phyloP scores from a whole-genome alignment of 108 stramenopile species.

The Nitzschia putrida region DNA sequence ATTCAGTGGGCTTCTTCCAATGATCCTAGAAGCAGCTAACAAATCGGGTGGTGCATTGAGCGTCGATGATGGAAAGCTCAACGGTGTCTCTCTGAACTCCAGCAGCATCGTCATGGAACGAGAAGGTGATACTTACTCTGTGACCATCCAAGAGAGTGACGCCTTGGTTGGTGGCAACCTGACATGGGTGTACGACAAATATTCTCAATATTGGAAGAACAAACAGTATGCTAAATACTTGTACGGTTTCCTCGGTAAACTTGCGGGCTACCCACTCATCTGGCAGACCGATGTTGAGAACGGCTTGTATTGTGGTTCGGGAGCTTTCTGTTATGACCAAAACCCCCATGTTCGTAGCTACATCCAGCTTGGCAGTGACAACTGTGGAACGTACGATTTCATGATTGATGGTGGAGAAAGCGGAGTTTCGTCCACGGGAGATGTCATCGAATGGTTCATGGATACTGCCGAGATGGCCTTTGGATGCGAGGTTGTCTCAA shows the following conservation, averaged over 20 bases:
- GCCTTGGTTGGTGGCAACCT: background rate
- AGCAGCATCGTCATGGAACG: background rate
- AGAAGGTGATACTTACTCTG: background rate
- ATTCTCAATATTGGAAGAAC: background rate
- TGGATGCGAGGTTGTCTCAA: no score
- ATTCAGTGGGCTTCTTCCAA: background rate
- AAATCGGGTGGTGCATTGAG: background rate
- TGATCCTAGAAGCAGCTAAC: background rate
- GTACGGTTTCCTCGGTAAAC: background rate
- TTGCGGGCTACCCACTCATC: background rate
- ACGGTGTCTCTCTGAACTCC: background rate
- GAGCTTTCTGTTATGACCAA: background rate
- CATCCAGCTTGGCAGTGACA: slow-evolving; percentile 31
- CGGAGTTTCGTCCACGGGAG: slow-evolving; percentile 11
- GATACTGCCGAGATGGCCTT: no score
- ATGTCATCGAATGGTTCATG: background rate
- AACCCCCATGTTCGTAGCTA: slow-evolving; percentile 11
- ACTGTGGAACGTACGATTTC: slow-evolving; percentile 23
- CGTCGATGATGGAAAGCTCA: background rate
- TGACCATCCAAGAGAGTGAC: background rate
- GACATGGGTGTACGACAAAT: background rate
- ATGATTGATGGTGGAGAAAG: slow-evolving; percentile 25
- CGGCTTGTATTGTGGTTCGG: background rate
- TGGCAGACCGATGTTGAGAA: slow-evolving; percentile 2
- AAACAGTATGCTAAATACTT: background rate